These are phyloP conservation scores for Verticillium zaregamsianum DNA, from an alignment of 2,329 filamentous ascomycete species.

Conservation along the genomic window DNA sequence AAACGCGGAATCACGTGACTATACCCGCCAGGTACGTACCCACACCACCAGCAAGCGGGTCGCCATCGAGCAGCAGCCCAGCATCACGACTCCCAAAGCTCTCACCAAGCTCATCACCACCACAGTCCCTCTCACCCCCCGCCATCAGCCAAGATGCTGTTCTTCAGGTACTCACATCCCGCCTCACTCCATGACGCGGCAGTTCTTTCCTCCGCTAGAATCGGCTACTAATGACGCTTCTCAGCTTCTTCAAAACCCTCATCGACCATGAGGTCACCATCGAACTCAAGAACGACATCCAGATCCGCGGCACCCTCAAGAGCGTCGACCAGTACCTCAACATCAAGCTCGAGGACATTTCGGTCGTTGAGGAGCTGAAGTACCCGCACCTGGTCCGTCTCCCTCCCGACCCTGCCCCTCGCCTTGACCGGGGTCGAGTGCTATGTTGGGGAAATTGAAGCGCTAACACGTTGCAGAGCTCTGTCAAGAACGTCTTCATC, in stretches of 20 bases:
- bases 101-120: background rate
- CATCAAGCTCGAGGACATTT: slow-evolving; percentile 96
- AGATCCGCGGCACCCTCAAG: slow-evolving; percentile 91
- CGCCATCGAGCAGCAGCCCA: background rate
- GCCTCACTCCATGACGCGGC: background rate
- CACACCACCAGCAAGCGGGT: background rate
- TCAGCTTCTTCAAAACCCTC: slow-evolving; percentile 96
- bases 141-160: slow-evolving; percentile 32
- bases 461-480: slow-evolving; percentile 38
- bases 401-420: background rate
- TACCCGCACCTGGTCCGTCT: slow-evolving; percentile 80
- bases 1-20: background rate
- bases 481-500: slow-evolving; percentile 95
- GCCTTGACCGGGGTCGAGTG: background rate
- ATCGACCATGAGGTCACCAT: slow-evolving; percentile 97
- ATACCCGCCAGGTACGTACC: background rate
- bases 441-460: too few species aligned
- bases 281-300: slow-evolving; percentile 99
- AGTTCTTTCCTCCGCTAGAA: background rate
- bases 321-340: slow-evolving; percentile 98
- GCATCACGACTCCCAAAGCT: background rate
- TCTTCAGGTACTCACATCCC: slow-evolving; percentile 32
- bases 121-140: background rate
- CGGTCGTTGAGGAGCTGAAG: slow-evolving; percentile 86
- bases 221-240: background rate